Conservation (phyloP, 305 asterid species). For the Stenogyne calaminthoides region DNA sequence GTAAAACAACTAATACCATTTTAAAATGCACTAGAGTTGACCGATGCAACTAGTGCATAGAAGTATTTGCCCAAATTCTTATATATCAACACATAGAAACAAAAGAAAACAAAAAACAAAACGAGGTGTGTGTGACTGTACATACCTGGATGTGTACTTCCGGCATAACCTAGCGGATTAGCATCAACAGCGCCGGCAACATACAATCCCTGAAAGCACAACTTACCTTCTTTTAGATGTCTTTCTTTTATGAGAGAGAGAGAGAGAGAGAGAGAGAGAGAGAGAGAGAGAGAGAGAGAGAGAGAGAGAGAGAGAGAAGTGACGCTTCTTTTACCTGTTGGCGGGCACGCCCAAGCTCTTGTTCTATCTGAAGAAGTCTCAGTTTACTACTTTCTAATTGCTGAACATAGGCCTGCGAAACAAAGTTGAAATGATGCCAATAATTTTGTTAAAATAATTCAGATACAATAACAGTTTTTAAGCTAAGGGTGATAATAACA, state of each 20-base stretch:
- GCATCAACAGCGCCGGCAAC: conserved; percentile 57
- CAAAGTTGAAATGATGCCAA: conserved; percentile 5
- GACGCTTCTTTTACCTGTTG: conserved; percentile 58
- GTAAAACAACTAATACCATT: no score
- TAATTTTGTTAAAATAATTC: not conserved
- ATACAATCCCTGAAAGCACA: conserved; percentile 58
- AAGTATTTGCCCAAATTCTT: not conserved
- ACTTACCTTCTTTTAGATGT: conserved; percentile 5
- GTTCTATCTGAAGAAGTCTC: conserved; percentile 82
- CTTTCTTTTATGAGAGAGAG: not conserved
- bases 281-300: no score
- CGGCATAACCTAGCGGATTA: conserved; percentile 60
- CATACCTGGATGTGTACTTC: conserved; percentile 69
- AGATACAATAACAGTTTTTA: conserved; percentile 17
- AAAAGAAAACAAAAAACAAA: not conserved
- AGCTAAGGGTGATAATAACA: not conserved
- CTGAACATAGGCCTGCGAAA: conserved; percentile 87
- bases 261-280: not conserved
- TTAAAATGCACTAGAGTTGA: no score
- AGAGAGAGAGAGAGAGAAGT: no score
- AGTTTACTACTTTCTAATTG: conserved; percentile 83
- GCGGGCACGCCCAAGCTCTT: conserved; percentile 77
- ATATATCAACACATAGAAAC: not conserved
- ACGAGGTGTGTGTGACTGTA: conserved; percentile 18
- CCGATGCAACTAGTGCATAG: no score